phyloP scores from a whole-genome alignment of 495 filamentous ascomycete genomes.

The Podospora comata region DNA sequence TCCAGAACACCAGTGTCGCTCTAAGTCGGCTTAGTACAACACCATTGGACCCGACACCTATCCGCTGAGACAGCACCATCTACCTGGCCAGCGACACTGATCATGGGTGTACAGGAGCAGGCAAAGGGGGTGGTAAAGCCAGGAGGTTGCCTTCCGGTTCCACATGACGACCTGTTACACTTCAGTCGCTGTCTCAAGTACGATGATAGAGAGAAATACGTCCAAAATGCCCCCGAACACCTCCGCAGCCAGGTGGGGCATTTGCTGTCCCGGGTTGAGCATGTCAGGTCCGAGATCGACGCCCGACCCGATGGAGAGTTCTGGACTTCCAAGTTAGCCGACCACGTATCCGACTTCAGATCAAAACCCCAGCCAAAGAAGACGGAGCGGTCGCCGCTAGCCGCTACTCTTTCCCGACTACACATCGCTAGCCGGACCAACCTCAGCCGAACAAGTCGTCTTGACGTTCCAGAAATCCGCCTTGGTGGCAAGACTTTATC shows the following conservation, averaged over 20 bases:
- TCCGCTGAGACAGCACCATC: background rate
- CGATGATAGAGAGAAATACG: constrained; percentile 15
- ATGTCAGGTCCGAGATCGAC: constrained; percentile 13
- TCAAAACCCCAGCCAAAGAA: constrained; percentile 19
- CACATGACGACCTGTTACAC: constrained; percentile 17
- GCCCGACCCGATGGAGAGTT: constrained; percentile 17
- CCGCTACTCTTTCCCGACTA: constrained; percentile 14
- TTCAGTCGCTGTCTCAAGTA: constrained; percentile 18
- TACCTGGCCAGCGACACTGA: background rate
- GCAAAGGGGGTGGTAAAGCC: constrained; percentile 4
- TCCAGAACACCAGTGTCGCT: background rate
- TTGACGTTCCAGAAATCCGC: constrained; percentile 8
- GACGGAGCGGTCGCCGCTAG: constrained; percentile 11
- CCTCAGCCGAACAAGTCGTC: background rate
- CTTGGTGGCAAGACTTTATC: constrained; percentile 6
- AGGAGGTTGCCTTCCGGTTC: constrained; percentile 13
- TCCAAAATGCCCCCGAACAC: constrained; percentile 11
- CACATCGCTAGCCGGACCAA: constrained; percentile 16
- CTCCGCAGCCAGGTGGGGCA: constrained; percentile 10
- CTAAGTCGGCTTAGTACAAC: background rate
- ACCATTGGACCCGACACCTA: background rate
- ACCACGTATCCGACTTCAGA: constrained; percentile 20
- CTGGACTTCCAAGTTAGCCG: constrained; percentile 18
- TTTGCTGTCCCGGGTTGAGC: constrained; percentile 13
- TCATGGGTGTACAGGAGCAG: constrained; percentile 6